Evolutionary conservation across 345 rosid genomes (phyloP).

Genomic region (Balakata baccata): DNA sequence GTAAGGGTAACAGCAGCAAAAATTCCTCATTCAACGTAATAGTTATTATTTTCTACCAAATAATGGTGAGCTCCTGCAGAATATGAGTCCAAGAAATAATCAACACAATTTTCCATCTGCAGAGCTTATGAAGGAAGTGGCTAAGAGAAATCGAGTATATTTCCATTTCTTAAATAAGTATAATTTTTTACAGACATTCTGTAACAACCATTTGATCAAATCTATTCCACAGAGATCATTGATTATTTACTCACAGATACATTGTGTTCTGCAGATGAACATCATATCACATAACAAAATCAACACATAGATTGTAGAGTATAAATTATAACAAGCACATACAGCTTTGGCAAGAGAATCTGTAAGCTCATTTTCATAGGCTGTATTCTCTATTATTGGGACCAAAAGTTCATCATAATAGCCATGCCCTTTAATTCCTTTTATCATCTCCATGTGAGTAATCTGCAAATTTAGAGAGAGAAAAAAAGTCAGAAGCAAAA

Average conservation of each 20-base stretch:
- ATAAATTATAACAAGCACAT: conserved; percentile 22
- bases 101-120: not conserved
- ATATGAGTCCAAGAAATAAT: not conserved
- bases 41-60: not conserved
- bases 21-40: not conserved
- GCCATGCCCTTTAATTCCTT: conserved; percentile 97
- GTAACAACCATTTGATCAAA: not conserved
- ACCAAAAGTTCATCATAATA: conserved; percentile 90
- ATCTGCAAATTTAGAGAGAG: conserved; percentile 39
- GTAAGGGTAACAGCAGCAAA: not conserved
- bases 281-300: conserved; percentile 5
- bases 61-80: not conserved
- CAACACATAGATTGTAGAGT: not conserved
- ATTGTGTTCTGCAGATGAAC: conserved; percentile 1
- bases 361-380: conserved; percentile 85
- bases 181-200: not conserved
- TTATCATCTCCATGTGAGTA: conserved; percentile 99
- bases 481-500: not conserved
- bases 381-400: conserved; percentile 93
- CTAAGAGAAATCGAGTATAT: not conserved
- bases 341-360: conserved; percentile 91
- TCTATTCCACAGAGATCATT: not conserved
- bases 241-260: not conserved
- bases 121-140: conserved; percentile 1
- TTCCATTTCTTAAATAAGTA: not conserved